Base-by-base conservation (phyloP, 768 basidiomycete genomes). In the Kwoniella heveanensis region DNA sequence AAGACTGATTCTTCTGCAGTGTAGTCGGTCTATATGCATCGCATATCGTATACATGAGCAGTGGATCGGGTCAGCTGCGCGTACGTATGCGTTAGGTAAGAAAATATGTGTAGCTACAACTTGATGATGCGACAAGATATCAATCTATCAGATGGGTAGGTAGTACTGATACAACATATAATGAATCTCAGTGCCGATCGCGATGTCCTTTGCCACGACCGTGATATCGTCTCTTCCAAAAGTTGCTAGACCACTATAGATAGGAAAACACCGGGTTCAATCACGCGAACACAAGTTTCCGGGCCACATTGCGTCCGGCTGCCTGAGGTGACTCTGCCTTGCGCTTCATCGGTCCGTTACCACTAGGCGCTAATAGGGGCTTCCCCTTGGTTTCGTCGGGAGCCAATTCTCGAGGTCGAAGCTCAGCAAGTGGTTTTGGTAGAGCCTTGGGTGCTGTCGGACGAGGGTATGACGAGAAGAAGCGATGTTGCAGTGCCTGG, bases 381-480 rank as follows among this genome's bases (percentile, higher is more conserved):
- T 80, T 78, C 25, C 77, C 77, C 37, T 71, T 51, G 9, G 64
- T 54, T 62, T 79, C 78, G 57, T 81, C 80, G 0, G 79, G 84
- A 13, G 82, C 83, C 9, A 84, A 58, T 4, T 90, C 86, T 27
- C 87, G 83, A 0, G 82, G 77, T 3, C 83, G 77, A 0, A 82
- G 80, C 51, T 83, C 83, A 46, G 79, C 82, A 13, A 50, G 71
- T 66, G 60, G 86, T 81, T 85, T 94, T 0, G 96, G 96, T 1
- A 99, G 85, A 72, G 91, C 89, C 8, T 87, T 88, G 0, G 92
- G 92, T 67, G 90, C 89, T 0, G 93, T 88, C 0, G 96, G 93
- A 69, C 89, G 87, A 8, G 93, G 93, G 2, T 90, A 82, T 12
- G 90, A 86, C 46, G 86, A 85, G 83, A 98, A 97, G 80, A 95